A percentile compares a stretch with the other conserved stretches of the same genome.
Evolutionary conservation across 768 basidiomycete species (phyloP).

Genomic region (Podaxis rugospora): DNA sequence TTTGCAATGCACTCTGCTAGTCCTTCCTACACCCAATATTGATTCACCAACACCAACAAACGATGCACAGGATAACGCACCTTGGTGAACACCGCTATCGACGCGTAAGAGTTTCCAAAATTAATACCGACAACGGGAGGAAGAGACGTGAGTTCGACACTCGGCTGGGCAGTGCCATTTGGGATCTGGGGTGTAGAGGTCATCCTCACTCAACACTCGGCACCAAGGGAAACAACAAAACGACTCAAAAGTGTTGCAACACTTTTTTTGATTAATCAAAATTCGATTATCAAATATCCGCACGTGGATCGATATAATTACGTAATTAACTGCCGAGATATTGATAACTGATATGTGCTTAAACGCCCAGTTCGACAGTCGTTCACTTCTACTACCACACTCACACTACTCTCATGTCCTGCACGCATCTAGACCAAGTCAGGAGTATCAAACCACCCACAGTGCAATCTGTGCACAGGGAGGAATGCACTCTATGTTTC

Average conservation of each 20-base stretch:
- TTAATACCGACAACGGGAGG: constrained; percentile 89
- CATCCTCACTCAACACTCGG: no score
- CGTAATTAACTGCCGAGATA: neutral
- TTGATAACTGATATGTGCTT: neutral
- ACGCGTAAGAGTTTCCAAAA: constrained; percentile 93
- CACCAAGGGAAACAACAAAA: no score
- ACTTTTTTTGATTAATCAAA: neutral
- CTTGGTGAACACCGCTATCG: constrained; percentile 94
- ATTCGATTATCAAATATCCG: neutral
- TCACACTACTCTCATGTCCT: constrained; percentile 29
- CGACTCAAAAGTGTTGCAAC: no score
- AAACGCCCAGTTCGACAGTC: neutral
- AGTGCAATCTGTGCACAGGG: constrained; percentile 74
- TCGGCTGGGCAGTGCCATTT: constrained; percentile 49
- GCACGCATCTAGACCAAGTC: constrained; percentile 51
- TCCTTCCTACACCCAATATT: constrained; percentile 58
- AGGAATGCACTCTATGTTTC: constrained; percentile 98
- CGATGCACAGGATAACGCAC: constrained; percentile 33
- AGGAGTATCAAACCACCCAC: constrained; percentile 49
- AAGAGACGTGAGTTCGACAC: constrained; percentile 28
- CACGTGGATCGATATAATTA: neutral
- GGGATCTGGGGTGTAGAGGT: constrained; percentile 19
- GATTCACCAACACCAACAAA: neutral
- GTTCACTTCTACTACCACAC: neutral
- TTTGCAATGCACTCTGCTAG: constrained; percentile 94